A percentile compares a stretch with the other conserved stretches of the same genome.
phyloP scores from a whole-genome alignment of 495 filamentous ascomycete genomes.

The Astrothelium subdiscretum region DNA sequence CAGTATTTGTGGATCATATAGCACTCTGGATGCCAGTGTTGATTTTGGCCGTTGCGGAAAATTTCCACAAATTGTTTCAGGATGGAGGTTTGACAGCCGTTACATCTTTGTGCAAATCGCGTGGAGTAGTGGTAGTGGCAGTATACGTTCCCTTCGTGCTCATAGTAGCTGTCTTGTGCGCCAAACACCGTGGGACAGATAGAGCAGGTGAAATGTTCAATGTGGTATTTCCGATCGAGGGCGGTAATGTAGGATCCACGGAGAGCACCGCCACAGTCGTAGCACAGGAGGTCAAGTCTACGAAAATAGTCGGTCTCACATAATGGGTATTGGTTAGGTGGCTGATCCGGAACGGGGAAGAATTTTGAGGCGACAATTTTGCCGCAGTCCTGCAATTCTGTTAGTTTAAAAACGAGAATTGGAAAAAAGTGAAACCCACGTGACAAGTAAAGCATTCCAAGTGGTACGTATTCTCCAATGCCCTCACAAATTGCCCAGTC shows the following conservation, averaged over 20 bases:
- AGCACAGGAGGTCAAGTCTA: slow-evolving; percentile 79
- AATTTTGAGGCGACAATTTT: slow-evolving; percentile 97
- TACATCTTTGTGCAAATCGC: slow-evolving; percentile 90
- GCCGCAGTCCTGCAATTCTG: slow-evolving; percentile 67
- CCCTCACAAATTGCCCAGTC: slow-evolving; percentile 91
- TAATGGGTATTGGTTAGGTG: slow-evolving; percentile 80
- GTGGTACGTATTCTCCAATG: slow-evolving; percentile 85
- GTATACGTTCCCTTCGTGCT: slow-evolving; percentile 92
- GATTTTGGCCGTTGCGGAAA: slow-evolving; percentile 91
- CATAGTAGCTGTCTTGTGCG: slow-evolving; percentile 96
- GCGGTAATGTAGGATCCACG: slow-evolving; percentile 98
- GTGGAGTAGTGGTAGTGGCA: slow-evolving; percentile 99
- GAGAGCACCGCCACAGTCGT: slow-evolving; percentile 82
- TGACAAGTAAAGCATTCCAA: slow-evolving; percentile 96
- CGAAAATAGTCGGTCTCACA: slow-evolving; percentile 98
- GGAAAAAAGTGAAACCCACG: slow-evolving; percentile 42
- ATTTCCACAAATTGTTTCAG: slow-evolving; percentile 99
- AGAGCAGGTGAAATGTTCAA: slow-evolving; percentile 98
- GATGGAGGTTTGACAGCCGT: slow-evolving; percentile 94
- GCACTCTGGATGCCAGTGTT: slow-evolving; percentile 99
- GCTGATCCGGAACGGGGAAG: slow-evolving; percentile 88
- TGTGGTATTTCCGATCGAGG: slow-evolving; percentile 94
- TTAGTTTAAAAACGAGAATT: slow-evolving; percentile 9
- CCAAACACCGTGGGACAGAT: slow-evolving; percentile 96
- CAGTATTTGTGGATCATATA: slow-evolving; percentile 99